Percentiles rank a stretch among this genome's conserved stretches.
Evolutionary conservation across 768 basidiomycete genomes (phyloP).

Genomic region (Heimioporus sp.): DNA sequence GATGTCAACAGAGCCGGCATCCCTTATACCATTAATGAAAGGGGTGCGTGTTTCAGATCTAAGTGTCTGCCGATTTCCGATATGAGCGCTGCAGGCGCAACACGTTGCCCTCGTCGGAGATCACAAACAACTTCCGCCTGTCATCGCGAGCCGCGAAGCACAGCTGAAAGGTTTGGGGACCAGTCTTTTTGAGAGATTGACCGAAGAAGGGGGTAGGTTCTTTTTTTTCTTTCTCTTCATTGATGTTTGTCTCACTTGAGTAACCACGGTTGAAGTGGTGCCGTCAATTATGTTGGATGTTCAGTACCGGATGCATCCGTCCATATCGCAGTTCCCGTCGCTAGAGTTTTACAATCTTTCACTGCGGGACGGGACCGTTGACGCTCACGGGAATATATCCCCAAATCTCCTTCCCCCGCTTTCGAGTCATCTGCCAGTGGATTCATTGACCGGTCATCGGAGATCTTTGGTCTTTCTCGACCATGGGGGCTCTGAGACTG

Average conservation of each 20-base stretch:
- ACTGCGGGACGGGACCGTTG: slow-evolving; percentile 75
- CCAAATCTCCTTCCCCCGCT: slow-evolving; percentile 59
- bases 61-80: slow-evolving; percentile 7
- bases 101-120: slow-evolving; percentile 94
- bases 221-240: background rate
- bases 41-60: slow-evolving; percentile 58
- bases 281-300: slow-evolving; percentile 89
- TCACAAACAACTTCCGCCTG: slow-evolving; percentile 92
- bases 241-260: slow-evolving; percentile 4
- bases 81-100: slow-evolving; percentile 49
- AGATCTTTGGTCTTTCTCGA: slow-evolving; percentile 80
- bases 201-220: slow-evolving; percentile 75
- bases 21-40: slow-evolving; percentile 90
- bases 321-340: slow-evolving; percentile 84
- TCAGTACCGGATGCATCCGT: slow-evolving; percentile 97
- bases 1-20: slow-evolving; percentile 94
- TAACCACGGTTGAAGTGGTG: slow-evolving; percentile 47
- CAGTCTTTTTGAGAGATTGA: slow-evolving; percentile 87
- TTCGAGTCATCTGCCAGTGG: slow-evolving; percentile 48
- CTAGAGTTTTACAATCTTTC: slow-evolving; percentile 74
- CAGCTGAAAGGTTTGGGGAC: slow-evolving; percentile 67
- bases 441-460: slow-evolving; percentile 38
- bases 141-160: slow-evolving; percentile 78
- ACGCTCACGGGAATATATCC: slow-evolving; percentile 42
- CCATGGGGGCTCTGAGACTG: slow-evolving; percentile 67